phyloP scores from a whole-genome alignment of 2,329 filamentous ascomycete species.

The Monosporascus sp. region DNA sequence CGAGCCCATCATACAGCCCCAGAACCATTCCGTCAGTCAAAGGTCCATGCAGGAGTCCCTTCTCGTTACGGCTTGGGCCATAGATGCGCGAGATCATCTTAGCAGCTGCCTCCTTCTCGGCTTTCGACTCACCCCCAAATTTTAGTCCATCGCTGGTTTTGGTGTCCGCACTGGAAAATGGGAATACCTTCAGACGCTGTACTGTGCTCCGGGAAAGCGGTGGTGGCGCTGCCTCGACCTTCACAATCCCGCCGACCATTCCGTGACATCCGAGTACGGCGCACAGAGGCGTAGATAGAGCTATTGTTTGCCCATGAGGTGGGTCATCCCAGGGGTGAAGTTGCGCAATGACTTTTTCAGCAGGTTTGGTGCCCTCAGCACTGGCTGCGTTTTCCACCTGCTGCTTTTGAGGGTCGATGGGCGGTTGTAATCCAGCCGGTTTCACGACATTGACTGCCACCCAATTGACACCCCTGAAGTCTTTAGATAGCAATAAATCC shows the following conservation, averaged over 20 bases:
- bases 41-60: slow-evolving; percentile 72
- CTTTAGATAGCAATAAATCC: slow-evolving; percentile 65
- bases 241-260: slow-evolving; percentile 79
- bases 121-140: slow-evolving; percentile 82
- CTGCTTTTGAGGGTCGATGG: slow-evolving; percentile 62
- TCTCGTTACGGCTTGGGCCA: slow-evolving; percentile 43
- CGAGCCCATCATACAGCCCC: slow-evolving; percentile 48
- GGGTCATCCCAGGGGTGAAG: slow-evolving; percentile 79
- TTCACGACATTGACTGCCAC: slow-evolving; percentile 82
- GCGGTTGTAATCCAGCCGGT: slow-evolving; percentile 68
- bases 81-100: slow-evolving; percentile 70
- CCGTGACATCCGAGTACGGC: slow-evolving; percentile 64
- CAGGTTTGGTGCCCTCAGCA: slow-evolving; percentile 42
- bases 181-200: slow-evolving; percentile 68
- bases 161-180: slow-evolving; percentile 58
- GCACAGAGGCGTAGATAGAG: slow-evolving; percentile 73
- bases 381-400: slow-evolving; percentile 62
- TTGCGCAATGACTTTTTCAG: slow-evolving; percentile 68
- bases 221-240: slow-evolving; percentile 74
- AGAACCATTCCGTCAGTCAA: slow-evolving; percentile 85
- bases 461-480: slow-evolving; percentile 70
- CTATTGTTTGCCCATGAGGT: slow-evolving; percentile 73
- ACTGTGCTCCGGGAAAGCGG: slow-evolving; percentile 63
- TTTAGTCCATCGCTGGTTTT: slow-evolving; percentile 63
- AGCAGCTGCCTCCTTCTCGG: slow-evolving; percentile 71